Base-by-base conservation (phyloP, 768 basidiomycete species). In the Boletus tomentosulus region DNA sequence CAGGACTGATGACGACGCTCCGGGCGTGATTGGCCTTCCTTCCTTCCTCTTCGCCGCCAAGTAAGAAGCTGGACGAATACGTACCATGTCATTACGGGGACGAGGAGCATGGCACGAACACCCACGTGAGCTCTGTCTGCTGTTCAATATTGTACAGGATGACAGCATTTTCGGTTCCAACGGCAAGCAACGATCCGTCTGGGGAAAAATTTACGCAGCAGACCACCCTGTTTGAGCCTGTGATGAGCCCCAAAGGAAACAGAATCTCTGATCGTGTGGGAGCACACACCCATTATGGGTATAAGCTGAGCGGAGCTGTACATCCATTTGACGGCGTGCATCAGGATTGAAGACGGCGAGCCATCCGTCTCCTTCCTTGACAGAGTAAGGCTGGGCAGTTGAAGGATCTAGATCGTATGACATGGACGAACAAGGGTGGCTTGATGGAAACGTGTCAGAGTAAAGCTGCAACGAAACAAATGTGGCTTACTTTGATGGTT, bases 221-320 rank as follows among this genome's bases (percentile, higher is more conserved):
- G 33, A 71, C 62, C 3, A 59, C 69, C 4, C 69, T 71, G 54
- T 45, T 54, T 47, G 48, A 49, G 27, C 38, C 27, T 31, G 46
- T 24, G 38, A 51, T 57, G 54, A 62, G 56, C 42, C 39, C 13
- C 10, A 55, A 58, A 39, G 53, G 37, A 51, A 48, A 57, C 4
- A 4, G 45, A 54, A 41, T 42, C n/a, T 51, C 35, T 25, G 30
- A 31, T 45, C 11, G 16, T 45, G 25, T n/a, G 57, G 31, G 7
- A 35, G 12, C 41, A 72, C 80, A 37, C 63, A 92, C 91, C 87
- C 89, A 62, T 89, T 87, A 64, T 95, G 93, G 68, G 82, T 79
- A 43, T 93, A 74, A 33, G 84, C 87, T 66, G 92, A 88, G 43
- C 86, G 79, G 49, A 79, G 63, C n/a, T 70, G 68, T 31, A 82